Base-by-base conservation (phyloP, 768 basidiomycete genomes). In the Kwoniella shandongensis region DNA sequence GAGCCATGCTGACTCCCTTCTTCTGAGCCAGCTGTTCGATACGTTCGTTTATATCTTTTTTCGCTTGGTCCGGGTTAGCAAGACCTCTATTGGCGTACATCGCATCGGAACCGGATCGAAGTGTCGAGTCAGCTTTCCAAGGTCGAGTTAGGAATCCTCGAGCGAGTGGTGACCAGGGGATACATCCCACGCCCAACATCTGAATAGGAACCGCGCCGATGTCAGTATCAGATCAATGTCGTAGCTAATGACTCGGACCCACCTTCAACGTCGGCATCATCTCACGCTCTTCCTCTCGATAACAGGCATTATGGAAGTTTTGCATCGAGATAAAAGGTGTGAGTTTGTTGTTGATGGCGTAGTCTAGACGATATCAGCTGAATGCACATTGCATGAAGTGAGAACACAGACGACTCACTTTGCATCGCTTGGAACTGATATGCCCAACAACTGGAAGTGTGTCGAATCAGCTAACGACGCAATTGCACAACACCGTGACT, bases 241-340 rank as follows among this genome's bases (percentile, higher is more conserved):
- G 13, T 6, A 6, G 32, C 13, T 6, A 50, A 22, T 38, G 18
- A 13, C 4, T 2, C 5, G 12, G 29, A 57, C 56, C 27, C 35
- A 57, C 56, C 48, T 57, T 51, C 27, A 66, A 54, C 6, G 63
- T 67, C 0, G 75, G 75, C 47, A 76, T 65, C 73, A 74, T 74
- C 54, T 76, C 75, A 5, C 73, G 44, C 47, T 76, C 71, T 54
- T 73, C 71, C 54, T 87, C 86, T 8, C 85, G 79, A 60, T 87
- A 86, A 5, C 82, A 61, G 12, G 85, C 72, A 57, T 79, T 84
- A 72, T 86, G 82, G 59, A 84, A 83, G 67, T 86, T 86, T 67
- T 86, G 85, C 85, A 86, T 84, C 0, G 81, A 83, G 67, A 86
- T 84, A 74, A 87, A 86, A 57, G 77, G 80, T 8, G 83, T 83